Evolutionary conservation across 192 early-diverging fungal species (phyloP).

Genomic region (Spizellomyces sp.): DNA sequence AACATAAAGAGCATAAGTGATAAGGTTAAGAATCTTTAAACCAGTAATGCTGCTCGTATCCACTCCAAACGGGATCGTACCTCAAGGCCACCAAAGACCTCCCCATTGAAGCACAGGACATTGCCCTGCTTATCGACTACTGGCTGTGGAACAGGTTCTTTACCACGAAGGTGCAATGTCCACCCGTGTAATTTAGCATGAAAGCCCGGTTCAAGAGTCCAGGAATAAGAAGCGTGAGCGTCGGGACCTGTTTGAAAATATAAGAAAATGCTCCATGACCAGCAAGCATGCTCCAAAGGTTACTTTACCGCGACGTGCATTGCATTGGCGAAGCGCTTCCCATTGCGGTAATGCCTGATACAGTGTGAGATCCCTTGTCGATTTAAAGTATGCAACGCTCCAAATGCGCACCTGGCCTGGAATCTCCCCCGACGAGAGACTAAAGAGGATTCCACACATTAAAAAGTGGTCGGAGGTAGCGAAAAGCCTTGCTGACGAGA

Average conservation of each 20-base stretch:
- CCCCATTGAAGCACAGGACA: slow-evolving; percentile 73
- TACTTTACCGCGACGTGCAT: no score
- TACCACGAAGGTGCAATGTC: slow-evolving; percentile 45
- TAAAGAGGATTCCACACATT: no score
- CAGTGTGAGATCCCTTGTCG: no score
- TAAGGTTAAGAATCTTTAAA: neutral
- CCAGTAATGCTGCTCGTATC: neutral
- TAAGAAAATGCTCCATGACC: neutral
- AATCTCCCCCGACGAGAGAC: no score
- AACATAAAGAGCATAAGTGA: no score
- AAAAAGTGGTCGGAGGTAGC: no score
- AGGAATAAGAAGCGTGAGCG: neutral
- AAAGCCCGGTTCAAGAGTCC: neutral
- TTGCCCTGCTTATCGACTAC: slow-evolving; percentile 10
- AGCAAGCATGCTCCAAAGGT: no score
- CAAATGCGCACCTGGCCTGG: no score
- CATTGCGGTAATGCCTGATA: no score
- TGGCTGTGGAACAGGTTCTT: slow-evolving; percentile 35
- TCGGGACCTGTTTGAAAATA: neutral
- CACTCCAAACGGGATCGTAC: slow-evolving; percentile 25
- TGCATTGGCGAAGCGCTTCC: no score
- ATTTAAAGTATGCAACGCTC: no score
- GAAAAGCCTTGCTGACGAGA: no score
- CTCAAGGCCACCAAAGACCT: slow-evolving; percentile 79
- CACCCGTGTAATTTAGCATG: slow-evolving; percentile 17